These are phyloP conservation scores for Xylariomycetidae sp. DNA, from an alignment of 2,329 filamentous ascomycete species.

Conservation along the genomic window DNA sequence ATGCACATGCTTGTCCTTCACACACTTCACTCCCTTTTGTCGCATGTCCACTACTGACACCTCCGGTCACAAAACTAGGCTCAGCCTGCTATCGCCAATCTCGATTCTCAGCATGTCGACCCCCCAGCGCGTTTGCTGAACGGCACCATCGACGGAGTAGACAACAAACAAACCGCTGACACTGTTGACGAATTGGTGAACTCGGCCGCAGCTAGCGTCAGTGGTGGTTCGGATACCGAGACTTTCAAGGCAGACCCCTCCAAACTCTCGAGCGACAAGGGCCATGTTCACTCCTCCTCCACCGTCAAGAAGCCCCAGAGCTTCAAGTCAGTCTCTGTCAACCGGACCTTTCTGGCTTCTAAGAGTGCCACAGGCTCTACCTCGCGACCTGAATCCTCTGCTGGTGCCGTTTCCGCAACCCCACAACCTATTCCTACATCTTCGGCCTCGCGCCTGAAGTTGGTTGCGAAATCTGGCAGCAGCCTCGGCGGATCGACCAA, in stretches of 20 bases:
- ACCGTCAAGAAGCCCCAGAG: conserved; percentile 68
- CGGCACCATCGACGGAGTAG: conserved; percentile 48
- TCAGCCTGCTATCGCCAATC: conserved; percentile 30
- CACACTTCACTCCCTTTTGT: conserved; percentile 7
- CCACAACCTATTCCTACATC: conserved; percentile 42
- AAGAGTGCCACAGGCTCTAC: conserved; percentile 50
- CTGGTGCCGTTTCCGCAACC: conserved; percentile 39
- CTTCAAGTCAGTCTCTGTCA: conserved; percentile 83
- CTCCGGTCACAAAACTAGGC: too few species aligned
- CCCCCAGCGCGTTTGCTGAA: conserved; percentile 41
- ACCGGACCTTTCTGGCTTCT: conserved; percentile 75
- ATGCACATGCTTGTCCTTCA: conserved; percentile 5
- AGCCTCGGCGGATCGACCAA: conserved; percentile 49
- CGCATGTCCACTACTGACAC: too few species aligned
- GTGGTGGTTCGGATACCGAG: conserved; percentile 74
- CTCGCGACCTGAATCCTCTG: conserved; percentile 44
- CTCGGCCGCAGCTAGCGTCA: conserved; percentile 64
- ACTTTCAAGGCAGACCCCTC: conserved; percentile 55
- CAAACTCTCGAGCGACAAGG: conserved; percentile 53
- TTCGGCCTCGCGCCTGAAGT: conserved; percentile 59
- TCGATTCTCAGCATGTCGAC: conserved; percentile 44
- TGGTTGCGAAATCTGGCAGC: conserved; percentile 70
- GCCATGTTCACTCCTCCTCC: conserved; percentile 54
- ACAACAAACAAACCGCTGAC: conserved; percentile 53
- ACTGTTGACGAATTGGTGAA: conserved; percentile 55